A percentile compares a stretch with the other conserved stretches of the same genome.
phyloP scores from a whole-genome alignment of 768 basidiomycete genomes.

The Auricularia heimuer region DNA sequence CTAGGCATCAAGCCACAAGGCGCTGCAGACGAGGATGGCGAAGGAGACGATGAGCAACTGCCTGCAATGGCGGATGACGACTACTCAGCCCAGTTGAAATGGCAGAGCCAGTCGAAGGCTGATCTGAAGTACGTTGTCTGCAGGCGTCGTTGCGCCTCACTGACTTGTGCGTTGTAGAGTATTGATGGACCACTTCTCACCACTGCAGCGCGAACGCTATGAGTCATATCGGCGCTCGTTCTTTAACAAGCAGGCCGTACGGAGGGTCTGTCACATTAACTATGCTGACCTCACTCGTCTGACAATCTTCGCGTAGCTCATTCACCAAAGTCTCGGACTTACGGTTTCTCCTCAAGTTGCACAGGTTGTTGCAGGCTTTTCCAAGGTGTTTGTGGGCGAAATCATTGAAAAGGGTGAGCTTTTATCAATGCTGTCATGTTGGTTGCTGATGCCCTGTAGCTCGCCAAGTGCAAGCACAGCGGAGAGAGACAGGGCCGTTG shows the following conservation, averaged over 20 bases:
- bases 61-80: conserved; percentile 87
- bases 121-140: conserved; percentile 55
- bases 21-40: conserved; percentile 19
- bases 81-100: conserved; percentile 72
- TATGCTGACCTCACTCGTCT: neutral
- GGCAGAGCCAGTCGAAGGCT: conserved; percentile 82
- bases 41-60: conserved; percentile 67
- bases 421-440: neutral
- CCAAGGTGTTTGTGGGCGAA: conserved; percentile 89
- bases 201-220: conserved; percentile 78
- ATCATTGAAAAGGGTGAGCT: conserved; percentile 73
- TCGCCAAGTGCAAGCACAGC: conserved; percentile 60
- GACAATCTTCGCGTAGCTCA: conserved; percentile 39
- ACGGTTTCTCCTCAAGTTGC: conserved; percentile 82
- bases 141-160: neutral
- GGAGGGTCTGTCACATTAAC: conserved; percentile 42
- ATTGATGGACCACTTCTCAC: conserved; percentile 79
- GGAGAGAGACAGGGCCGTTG: conserved; percentile 67
- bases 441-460: conserved; percentile 32
- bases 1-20: neutral
- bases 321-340: conserved; percentile 71
- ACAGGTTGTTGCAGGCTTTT: conserved; percentile 81
- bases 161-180: conserved; percentile 37
- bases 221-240: conserved; percentile 82
- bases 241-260: conserved; percentile 70